A percentile compares a stretch with the other conserved stretches of the same genome.
phyloP scores from a whole-genome alignment of 2,329 filamentous ascomycete species.

The Calonectria hongkongensis region DNA sequence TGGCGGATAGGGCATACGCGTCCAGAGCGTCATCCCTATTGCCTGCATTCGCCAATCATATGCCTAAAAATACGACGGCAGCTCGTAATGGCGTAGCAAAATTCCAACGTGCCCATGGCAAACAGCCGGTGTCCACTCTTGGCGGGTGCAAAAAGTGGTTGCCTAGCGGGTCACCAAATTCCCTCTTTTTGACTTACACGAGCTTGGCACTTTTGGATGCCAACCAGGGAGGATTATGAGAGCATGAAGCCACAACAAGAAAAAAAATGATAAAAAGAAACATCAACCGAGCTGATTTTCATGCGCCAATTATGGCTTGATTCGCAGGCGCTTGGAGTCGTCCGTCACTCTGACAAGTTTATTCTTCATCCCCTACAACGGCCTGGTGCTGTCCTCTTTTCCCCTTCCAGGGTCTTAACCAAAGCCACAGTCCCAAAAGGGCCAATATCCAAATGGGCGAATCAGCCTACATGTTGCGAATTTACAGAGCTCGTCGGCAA shows the following conservation, averaged over 20 bases:
- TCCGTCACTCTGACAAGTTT: not conserved
- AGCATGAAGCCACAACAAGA: not conserved
- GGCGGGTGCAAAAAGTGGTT: not conserved
- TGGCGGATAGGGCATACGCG: not conserved
- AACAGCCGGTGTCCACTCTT: not conserved
- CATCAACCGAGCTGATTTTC: not conserved
- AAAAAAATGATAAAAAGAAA: not conserved
- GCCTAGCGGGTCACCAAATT: not conserved
- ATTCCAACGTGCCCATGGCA: not conserved
- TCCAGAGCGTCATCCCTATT: not conserved
- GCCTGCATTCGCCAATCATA: not conserved
- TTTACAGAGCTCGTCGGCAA: slow-evolving; percentile 44
- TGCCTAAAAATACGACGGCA: not conserved
- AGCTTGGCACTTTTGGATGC: not conserved
- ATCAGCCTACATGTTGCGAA: slow-evolving; percentile 17
- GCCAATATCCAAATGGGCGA: slow-evolving; percentile 7
- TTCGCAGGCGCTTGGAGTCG: not conserved
- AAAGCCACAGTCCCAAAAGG: not conserved
- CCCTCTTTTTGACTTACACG: not conserved
- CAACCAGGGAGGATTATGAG: no score
- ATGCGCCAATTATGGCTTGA: not conserved
- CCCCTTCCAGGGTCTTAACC: not conserved
- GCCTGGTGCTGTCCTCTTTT: not conserved
- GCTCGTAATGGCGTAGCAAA: not conserved
- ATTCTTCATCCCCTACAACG: not conserved